Evolutionary conservation across 345 rosid species (phyloP).

Genomic region (Hevea brasiliensis): DNA sequence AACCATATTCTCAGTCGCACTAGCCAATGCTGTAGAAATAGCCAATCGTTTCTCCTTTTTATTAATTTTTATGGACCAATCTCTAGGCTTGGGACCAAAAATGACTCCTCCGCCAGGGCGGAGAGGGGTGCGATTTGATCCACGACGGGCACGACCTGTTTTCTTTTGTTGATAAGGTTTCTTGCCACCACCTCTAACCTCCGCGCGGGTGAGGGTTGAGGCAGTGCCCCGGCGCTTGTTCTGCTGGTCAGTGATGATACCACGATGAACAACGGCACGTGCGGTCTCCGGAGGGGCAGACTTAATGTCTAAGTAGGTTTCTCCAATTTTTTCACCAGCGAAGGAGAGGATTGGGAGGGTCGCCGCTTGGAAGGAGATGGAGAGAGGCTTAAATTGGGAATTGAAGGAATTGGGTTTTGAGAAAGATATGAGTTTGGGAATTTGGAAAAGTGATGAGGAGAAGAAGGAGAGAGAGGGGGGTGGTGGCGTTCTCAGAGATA

Average conservation of each 20-base stretch:
- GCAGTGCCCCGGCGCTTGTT: conserved; percentile 96
- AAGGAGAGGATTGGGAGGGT: conserved; percentile 70
- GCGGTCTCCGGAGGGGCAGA: conserved; percentile 81
- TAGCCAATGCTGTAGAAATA: conserved; percentile 74
- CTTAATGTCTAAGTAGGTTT: conserved; percentile 74
- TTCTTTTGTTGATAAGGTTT: conserved; percentile 89
- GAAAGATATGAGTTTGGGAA: no score
- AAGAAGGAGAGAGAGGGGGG: no score
- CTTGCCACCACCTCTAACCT: conserved; percentile 89
- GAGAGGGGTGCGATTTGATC: conserved; percentile 72
- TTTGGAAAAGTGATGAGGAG: no score
- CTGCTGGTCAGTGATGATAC: conserved; percentile 67
- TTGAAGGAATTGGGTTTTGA: background rate
- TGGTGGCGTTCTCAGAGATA: no score
- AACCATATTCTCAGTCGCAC: conserved; percentile 59
- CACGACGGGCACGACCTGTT: conserved; percentile 81
- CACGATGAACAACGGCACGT: conserved; percentile 78
- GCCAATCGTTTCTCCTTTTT: conserved; percentile 80
- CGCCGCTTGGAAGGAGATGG: conserved; percentile 55
- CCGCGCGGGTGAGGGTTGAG: conserved; percentile 80
- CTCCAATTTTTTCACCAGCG: conserved; percentile 80
- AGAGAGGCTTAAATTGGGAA: conserved; percentile 31
- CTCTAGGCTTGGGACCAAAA: conserved; percentile 82
- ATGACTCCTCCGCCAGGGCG: conserved; percentile 88
- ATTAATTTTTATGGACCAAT: conserved; percentile 92